A percentile compares a stretch with the other conserved stretches of the same genome.
These are phyloP conservation scores for Halophytophthora batemanensis DNA, from an alignment of 352 stramenopile species.

Conservation along the genomic window DNA sequence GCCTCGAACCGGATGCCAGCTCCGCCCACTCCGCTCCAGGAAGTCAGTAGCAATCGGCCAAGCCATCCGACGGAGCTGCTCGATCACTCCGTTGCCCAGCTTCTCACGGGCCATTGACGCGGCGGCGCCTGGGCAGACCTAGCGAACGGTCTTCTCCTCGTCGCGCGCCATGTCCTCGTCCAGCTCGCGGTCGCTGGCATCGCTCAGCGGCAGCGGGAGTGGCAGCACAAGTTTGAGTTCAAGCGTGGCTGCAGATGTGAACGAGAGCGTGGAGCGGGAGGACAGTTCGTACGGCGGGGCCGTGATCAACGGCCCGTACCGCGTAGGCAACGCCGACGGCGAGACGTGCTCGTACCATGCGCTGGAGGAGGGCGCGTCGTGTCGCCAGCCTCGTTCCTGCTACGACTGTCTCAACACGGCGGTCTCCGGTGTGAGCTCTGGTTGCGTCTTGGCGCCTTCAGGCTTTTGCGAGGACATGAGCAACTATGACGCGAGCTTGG, in stretches of 20 bases:
- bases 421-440: slow-evolving; percentile 25
- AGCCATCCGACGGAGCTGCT: not conserved
- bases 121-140: too few relatives aligned
- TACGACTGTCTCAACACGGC: slow-evolving; percentile 68
- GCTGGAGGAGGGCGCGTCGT: slow-evolving; percentile 28
- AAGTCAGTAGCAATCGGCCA: too few relatives aligned
- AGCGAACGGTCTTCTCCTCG: slow-evolving; percentile 5
- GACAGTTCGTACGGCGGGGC: slow-evolving; percentile 18
- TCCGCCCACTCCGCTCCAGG: too few relatives aligned
- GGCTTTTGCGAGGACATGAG: slow-evolving; percentile 59
- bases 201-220: slow-evolving; percentile 7
- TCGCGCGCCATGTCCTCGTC: slow-evolving; percentile 15
- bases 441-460: slow-evolving; percentile 52
- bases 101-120: slow-evolving; percentile 4
- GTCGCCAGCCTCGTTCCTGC: slow-evolving; percentile 56
- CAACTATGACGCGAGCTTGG: slow-evolving; percentile 41
- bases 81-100: not conserved
- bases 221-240: slow-evolving; percentile 12
- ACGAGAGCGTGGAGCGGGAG: not conserved
- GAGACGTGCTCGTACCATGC: slow-evolving; percentile 69
- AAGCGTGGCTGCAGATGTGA: slow-evolving; percentile 3
- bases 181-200: slow-evolving; percentile 9
- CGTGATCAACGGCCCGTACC: slow-evolving; percentile 24
- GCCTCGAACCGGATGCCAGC: too few relatives aligned
- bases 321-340: slow-evolving; percentile 40